A percentile compares a stretch with the other conserved stretches of the same genome.
phyloP scores from a whole-genome alignment of 2,329 filamentous ascomycete genomes.

The Talaromyces sp. region DNA sequence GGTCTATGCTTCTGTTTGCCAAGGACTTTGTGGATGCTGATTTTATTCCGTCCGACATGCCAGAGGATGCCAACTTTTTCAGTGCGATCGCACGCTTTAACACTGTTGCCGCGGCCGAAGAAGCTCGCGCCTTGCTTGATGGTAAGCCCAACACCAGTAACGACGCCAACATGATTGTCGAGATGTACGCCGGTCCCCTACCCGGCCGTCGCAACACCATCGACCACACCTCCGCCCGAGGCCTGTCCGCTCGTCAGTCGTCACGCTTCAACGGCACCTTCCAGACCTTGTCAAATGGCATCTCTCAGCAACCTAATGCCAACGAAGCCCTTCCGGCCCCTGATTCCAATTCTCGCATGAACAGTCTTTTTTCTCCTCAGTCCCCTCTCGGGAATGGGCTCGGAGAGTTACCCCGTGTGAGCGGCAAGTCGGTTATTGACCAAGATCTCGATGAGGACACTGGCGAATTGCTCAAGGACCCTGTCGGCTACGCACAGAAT shows the following conservation, averaged over 20 bases:
- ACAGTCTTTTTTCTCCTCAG: conserved; percentile 57
- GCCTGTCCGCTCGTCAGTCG: conserved; percentile 45
- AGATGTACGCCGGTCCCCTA: conserved; percentile 46
- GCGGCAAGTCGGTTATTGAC: conserved; percentile 60
- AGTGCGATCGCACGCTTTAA: conserved; percentile 57
- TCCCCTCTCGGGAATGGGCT: conserved; percentile 54
- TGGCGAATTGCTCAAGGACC: conserved; percentile 57
- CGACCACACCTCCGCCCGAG: conserved; percentile 40
- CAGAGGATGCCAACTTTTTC: conserved; percentile 53
- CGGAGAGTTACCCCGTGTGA: conserved; percentile 47
- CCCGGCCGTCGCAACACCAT: conserved; percentile 48
- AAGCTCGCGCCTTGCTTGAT: conserved; percentile 55
- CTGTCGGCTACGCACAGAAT: conserved; percentile 65
- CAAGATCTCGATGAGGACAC: conserved; percentile 62
- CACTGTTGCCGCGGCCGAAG: conserved; percentile 52
- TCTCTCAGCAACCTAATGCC: conserved; percentile 41
- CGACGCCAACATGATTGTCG: conserved; percentile 54
- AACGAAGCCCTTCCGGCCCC: conserved; percentile 50
- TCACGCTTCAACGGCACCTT: conserved; percentile 60
- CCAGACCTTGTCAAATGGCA: conserved; percentile 46
- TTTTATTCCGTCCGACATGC: conserved; percentile 50
- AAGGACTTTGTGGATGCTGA: conserved; percentile 58
- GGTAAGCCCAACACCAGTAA: conserved; percentile 59
- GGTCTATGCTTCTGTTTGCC: conserved; percentile 61
- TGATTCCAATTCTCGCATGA: conserved; percentile 45